Evolutionary conservation across 176 grass and related monocot genomes (phyloP).

Genomic region (Hordeum marinum): DNA sequence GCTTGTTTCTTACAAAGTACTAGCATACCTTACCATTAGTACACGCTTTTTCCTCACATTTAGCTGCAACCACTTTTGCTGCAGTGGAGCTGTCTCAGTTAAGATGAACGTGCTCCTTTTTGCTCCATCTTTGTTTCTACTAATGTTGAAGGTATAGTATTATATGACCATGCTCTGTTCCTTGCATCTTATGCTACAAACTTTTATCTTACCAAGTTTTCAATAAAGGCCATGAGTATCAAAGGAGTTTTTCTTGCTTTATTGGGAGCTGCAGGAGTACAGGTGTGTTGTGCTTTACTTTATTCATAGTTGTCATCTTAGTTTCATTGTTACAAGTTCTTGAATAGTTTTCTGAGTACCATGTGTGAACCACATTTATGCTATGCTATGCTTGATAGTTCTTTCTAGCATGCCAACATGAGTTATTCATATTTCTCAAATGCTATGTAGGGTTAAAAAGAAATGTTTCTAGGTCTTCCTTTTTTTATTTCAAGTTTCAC

Average conservation of each 20-base stretch:
- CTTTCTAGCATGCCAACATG: not conserved
- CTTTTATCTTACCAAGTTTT: constrained; percentile 19
- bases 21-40: not conserved
- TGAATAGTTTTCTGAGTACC: not conserved
- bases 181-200: constrained; percentile 22
- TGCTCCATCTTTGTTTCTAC: constrained; percentile 81
- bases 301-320: not conserved
- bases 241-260: constrained; percentile 68
- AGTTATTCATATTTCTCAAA: not conserved
- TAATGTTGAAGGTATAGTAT: constrained; percentile 81
- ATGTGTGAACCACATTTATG: not conserved
- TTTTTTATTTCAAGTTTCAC: not conserved
- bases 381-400: not conserved
- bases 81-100: constrained; percentile 85
- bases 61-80: constrained; percentile 14
- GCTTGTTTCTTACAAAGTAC: constrained; percentile 7
- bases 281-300: constrained; percentile 36
- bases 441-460: not conserved
- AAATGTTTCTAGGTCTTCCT: not conserved
- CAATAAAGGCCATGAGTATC: constrained; percentile 62
- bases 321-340: not conserved
- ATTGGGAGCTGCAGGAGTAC: constrained; percentile 62
- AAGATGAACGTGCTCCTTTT: constrained; percentile 99
- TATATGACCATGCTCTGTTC: not conserved
- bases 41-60: not conserved